phyloP scores from a whole-genome alignment of 306 rosid species.

The Dryas octopetala region DNA sequence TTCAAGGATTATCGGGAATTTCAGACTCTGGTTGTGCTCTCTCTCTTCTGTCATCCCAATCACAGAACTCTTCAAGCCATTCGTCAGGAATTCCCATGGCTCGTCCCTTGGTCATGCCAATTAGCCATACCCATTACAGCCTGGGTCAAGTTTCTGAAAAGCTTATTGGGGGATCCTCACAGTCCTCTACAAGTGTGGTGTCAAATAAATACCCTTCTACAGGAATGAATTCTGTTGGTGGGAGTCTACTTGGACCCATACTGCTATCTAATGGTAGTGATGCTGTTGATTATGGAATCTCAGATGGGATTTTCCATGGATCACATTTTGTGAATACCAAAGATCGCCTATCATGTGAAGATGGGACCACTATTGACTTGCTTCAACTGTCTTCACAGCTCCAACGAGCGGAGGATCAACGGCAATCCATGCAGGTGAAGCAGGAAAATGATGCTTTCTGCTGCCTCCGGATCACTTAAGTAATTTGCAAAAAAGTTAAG shows the following conservation, averaged over 20 bases:
- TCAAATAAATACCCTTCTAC: constrained; percentile 44
- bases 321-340: constrained; percentile 45
- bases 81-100: constrained; percentile 58
- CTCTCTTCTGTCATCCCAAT: constrained; percentile 99
- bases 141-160: constrained; percentile 49
- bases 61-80: constrained; percentile 67
- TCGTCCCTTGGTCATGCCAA: constrained; percentile 47
- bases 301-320: constrained; percentile 55
- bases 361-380: constrained; percentile 67
- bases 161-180: constrained; percentile 54
- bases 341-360: constrained; percentile 44
- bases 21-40: constrained; percentile 79
- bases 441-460: constrained; percentile 60
- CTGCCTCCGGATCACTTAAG: constrained; percentile 52
- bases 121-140: constrained; percentile 50
- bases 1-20: constrained; percentile 54
- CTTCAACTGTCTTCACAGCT: constrained; percentile 87
- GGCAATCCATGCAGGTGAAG: constrained; percentile 58
- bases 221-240: constrained; percentile 45
- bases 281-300: constrained; percentile 51
- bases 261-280: constrained; percentile 45
- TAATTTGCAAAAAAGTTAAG: constrained; percentile 36
- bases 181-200: constrained; percentile 47
- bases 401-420: constrained; percentile 75
- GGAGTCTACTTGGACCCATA: constrained; percentile 48